phyloP scores from a whole-genome alignment of 331 rosid species.

The Quercus phellos region DNA sequence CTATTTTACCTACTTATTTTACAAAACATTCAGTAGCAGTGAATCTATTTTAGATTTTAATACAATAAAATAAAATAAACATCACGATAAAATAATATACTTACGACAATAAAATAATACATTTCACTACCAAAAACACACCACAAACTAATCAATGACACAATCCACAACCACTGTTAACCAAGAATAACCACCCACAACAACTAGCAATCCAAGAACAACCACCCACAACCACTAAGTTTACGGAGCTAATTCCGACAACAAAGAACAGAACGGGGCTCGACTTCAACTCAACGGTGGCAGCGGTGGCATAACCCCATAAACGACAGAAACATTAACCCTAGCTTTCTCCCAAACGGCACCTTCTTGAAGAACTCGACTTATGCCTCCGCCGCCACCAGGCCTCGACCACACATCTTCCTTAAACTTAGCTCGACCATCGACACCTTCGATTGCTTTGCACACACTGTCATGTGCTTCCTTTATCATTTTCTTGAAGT shows the following conservation, averaged over 20 bases:
- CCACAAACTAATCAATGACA: too few relatives aligned
- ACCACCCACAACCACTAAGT: background rate
- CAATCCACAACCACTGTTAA: too few relatives aligned
- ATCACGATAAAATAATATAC: too few relatives aligned
- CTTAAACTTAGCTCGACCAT: slow-evolving; percentile 68
- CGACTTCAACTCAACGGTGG: slow-evolving; percentile 49
- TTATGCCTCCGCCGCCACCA: slow-evolving; percentile 92
- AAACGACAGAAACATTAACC: slow-evolving; percentile 88
- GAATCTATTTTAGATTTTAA: too few relatives aligned
- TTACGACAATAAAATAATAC: too few relatives aligned
- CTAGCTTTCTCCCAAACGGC: slow-evolving; percentile 96
- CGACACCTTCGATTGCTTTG: slow-evolving; percentile 59
- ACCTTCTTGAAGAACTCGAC: slow-evolving; percentile 90
- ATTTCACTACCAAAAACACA: too few relatives aligned
- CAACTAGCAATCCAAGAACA: too few relatives aligned
- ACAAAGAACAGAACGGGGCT: slow-evolving; percentile 85
- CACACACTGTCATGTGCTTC: slow-evolving; percentile 85
- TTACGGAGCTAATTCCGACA: slow-evolving; percentile 86
- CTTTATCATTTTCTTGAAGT: slow-evolving; percentile 92
- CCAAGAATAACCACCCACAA: too few relatives aligned
- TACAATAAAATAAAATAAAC: too few relatives aligned
- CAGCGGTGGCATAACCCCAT: slow-evolving; percentile 88
- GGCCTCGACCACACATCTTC: slow-evolving; percentile 98
- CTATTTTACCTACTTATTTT: too few relatives aligned
- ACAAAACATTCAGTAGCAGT: too few relatives aligned